Base-by-base conservation (phyloP, 2,329 filamentous ascomycete genomes). In the Huntiella savannae region DNA sequence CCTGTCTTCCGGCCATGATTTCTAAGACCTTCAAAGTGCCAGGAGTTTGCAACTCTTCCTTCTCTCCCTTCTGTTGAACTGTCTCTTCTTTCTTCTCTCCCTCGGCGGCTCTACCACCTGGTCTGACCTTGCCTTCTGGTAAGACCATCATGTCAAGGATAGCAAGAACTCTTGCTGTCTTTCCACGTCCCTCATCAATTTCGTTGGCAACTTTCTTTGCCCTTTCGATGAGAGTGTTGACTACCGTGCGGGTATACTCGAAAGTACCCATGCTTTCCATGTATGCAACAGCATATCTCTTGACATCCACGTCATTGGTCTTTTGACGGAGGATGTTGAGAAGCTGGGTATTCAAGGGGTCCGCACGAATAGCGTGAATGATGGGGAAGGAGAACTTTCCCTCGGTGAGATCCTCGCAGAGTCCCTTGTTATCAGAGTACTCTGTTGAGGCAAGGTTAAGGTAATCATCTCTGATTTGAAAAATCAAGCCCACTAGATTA, bases 301-400 rank as follows among this genome's bases (percentile, higher is more conserved):
- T 96, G 45, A 96, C 83, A 56, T 88, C 81, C 40, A 83, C 77
- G 55, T 95, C 82, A 15, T 70, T 73, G 1, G 87, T 86, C 63
- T 86, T 88, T 62, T 95, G 87, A 62, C 84, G 84, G 37, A 96
- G 68, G 47, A 96, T 95, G 58, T 91, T 94, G 60, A 95, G 73
- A 47, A 98, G 72, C 56, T 92, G 79, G 54, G 82, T 68, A 58
- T 86, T 82, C 28, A 66, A 63, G 13, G 75, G 82, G 58, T 86
- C 74, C 50, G 79, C 66, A 50, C 83, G 82, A 54, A 96, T 92
- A 59, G 82, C 81, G 64, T 96, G 88, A 56, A 96, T 94, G 56
- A 96, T 79, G 36, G 87, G 86, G 59, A 95, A 95, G 19, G 81
- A 88, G 66, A 95, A 95, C 69, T 96, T 96, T 52, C 88, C 88